These are phyloP conservation scores for Leccinum variicolor DNA, from an alignment of 768 basidiomycete species.

Conservation along the genomic window DNA sequence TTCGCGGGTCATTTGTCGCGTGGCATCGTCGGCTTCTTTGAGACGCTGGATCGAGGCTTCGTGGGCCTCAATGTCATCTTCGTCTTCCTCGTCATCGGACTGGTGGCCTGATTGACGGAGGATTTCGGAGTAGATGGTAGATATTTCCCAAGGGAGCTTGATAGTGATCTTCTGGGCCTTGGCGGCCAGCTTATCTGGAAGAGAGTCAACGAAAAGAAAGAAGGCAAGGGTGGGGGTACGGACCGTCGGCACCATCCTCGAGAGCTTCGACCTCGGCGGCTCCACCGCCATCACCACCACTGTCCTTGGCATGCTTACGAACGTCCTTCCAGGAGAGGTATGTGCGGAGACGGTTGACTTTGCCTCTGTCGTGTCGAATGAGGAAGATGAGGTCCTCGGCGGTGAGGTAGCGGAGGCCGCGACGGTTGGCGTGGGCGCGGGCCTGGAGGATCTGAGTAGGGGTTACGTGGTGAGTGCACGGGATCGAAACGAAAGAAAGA, in stretches of 20 bases:
- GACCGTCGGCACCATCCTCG: constrained; percentile 82
- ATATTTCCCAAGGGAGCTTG: constrained; percentile 94
- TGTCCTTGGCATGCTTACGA: constrained; percentile 90
- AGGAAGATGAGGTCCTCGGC: constrained; percentile 97
- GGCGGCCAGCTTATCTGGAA: constrained; percentile 66
- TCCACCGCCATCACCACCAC: constrained; percentile 75
- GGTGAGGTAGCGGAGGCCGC: constrained; percentile 81
- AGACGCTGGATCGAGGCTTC: constrained; percentile 90
- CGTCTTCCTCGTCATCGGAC: constrained; percentile 93
- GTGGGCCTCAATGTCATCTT: constrained; percentile 93
- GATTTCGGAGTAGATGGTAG: constrained; percentile 90
- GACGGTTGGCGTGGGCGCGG: constrained; percentile 73
- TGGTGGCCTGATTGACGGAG: constrained; percentile 72
- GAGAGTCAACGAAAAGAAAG: neutral
- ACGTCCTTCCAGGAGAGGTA: constrained; percentile 98
- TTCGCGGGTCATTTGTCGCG: constrained; percentile 89
- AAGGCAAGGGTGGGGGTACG: constrained; percentile 10
- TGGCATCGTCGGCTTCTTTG: constrained; percentile 79
- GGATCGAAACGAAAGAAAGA: neutral
- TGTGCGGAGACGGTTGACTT: constrained; percentile 88
- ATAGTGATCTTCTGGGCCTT: constrained; percentile 93
- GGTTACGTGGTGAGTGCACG: neutral
- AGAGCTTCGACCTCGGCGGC: constrained; percentile 79
- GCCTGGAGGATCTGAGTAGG: constrained; percentile 80
- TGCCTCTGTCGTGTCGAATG: constrained; percentile 89